Conservation (phyloP, 306 rosid species). For the Quercus gilva region DNA sequence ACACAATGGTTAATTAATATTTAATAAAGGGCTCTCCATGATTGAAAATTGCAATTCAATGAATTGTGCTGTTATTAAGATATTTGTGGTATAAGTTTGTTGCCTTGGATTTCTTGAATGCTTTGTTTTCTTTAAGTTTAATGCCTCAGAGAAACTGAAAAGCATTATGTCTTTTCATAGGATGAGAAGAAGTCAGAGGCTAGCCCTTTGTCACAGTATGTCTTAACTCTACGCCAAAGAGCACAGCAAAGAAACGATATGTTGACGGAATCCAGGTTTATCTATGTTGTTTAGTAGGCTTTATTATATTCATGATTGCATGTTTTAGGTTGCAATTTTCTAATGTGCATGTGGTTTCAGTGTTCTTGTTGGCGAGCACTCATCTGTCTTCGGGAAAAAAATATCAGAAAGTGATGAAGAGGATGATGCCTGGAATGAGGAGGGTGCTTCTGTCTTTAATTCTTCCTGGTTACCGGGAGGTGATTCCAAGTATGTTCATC, state of each 20-base stretch:
- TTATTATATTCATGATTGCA: constrained; percentile 12
- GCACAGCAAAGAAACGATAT: constrained; percentile 56
- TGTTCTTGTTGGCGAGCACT: constrained; percentile 75
- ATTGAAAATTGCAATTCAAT: not conserved
- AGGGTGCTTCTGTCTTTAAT: constrained; percentile 61
- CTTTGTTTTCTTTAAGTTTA: not conserved
- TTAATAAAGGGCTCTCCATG: not conserved
- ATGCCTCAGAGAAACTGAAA: not conserved
- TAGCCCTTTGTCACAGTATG: constrained; percentile 66
- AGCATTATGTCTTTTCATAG: constrained; percentile 30
- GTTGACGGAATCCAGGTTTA: constrained; percentile 75
- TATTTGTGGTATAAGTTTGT: not conserved
- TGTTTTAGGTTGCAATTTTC: constrained; percentile 26
- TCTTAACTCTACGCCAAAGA: constrained; percentile 50
- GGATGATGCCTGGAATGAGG: constrained; percentile 37
- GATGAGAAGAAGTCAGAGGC: constrained; percentile 59
- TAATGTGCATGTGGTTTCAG: constrained; percentile 47
- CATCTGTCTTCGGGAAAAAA: constrained; percentile 54
- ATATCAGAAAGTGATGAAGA: constrained; percentile 60
- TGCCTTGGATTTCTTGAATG: not conserved
- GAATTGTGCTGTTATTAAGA: constrained; percentile 1
- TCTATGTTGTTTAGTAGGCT: not conserved
- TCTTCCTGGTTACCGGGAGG: constrained; percentile 94
- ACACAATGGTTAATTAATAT: not conserved
- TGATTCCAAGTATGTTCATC: constrained; percentile 45